phyloP scores from a whole-genome alignment of 129 eudicot species.

The Centella asiatica region DNA sequence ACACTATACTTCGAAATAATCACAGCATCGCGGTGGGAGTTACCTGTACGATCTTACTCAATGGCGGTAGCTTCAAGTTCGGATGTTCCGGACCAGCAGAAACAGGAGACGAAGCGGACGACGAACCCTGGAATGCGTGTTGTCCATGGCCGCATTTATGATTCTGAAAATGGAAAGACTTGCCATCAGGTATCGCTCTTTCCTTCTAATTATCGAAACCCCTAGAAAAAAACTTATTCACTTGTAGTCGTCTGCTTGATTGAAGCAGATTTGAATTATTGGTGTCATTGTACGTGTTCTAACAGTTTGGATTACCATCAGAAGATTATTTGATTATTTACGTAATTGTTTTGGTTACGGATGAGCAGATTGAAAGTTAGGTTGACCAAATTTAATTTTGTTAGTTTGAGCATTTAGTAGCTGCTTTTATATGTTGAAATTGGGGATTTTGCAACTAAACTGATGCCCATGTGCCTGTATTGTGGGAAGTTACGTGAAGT shows the following conservation, averaged over 20 bases:
- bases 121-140: slow-evolving; percentile 48
- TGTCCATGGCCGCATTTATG: slow-evolving; percentile 48
- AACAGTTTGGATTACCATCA: too few relatives aligned
- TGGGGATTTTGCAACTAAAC: neutral
- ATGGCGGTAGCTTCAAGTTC: slow-evolving; percentile 58
- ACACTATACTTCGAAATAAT: too few relatives aligned
- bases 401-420: neutral
- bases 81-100: slow-evolving; percentile 9
- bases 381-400: neutral
- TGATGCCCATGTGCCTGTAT: neutral
- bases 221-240: neutral
- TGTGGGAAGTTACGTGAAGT: neutral
- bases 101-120: slow-evolving; percentile 29
- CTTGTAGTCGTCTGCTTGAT: too few relatives aligned
- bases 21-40: too few relatives aligned
- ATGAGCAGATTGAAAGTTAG: neutral
- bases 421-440: neutral
- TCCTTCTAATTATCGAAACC: neutral
- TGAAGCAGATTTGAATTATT: too few relatives aligned
- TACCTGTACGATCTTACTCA: too few relatives aligned
- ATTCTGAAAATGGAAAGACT: slow-evolving; percentile 55
- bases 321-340: too few relatives aligned
- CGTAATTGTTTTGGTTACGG: neutral
- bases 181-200: slow-evolving; percentile 61
- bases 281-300: too few relatives aligned